Conservation (phyloP, 306 rosid genomes). For the Gastrolobium bilobum region DNA sequence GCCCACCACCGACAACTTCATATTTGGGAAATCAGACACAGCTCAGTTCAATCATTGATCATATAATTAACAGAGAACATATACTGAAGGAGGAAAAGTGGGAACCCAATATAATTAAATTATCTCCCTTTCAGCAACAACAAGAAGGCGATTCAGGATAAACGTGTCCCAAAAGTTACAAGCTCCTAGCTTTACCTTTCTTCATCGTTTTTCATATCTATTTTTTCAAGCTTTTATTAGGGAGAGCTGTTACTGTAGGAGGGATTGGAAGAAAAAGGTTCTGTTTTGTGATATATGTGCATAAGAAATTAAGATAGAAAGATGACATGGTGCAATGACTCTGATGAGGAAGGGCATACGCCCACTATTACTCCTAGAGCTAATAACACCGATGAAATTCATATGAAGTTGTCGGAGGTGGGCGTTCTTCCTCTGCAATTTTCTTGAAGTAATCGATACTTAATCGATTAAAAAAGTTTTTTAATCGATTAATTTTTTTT, state of each 20-base stretch:
- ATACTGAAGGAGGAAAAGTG: constrained; percentile 16
- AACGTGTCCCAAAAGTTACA: constrained; percentile 57
- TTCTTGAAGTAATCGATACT: too few species aligned
- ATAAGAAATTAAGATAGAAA: constrained; percentile 44
- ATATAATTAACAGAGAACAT: constrained; percentile 35
- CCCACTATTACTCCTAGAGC: too few species aligned
- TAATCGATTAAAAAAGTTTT: too few species aligned
- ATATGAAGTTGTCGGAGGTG: too few species aligned
- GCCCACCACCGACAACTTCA: too few species aligned
- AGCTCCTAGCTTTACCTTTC: constrained; percentile 38
- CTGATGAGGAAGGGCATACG: too few species aligned
- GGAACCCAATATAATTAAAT: constrained; percentile 44
- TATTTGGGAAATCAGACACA: constrained; percentile 15
- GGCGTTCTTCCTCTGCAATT: too few species aligned
- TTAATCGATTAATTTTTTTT: too few species aligned
- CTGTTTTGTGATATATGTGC: constrained; percentile 53
- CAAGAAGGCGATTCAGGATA: constrained; percentile 39
- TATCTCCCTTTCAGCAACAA: constrained; percentile 39
- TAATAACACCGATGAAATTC: too few species aligned
- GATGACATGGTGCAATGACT: too few species aligned
- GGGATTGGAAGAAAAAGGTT: constrained; percentile 55
- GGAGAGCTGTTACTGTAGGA: constrained; percentile 20
- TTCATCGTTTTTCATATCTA: constrained; percentile 19
- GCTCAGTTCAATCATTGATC: constrained; percentile 44
- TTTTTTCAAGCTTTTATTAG: neutral